A percentile compares a stretch with the other conserved stretches of the same genome.
Conservation (phyloP, 2,329 filamentous ascomycete species). For the Westerdykella aurantiaca region DNA sequence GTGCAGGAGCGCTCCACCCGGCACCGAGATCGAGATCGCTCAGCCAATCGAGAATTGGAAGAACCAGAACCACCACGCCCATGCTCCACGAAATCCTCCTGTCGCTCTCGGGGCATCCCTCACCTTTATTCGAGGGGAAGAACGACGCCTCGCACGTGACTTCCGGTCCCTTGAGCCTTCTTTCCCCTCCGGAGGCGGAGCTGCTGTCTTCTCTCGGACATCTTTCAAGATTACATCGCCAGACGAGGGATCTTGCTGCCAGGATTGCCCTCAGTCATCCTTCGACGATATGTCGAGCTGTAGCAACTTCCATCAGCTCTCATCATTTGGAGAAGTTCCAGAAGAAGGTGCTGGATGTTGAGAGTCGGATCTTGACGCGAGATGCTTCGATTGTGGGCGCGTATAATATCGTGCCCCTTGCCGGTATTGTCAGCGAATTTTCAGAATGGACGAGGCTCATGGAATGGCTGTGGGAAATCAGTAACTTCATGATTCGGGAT, state of each 20-base stretch:
- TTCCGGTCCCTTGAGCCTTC: conserved; percentile 40
- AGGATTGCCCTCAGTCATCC: conserved; percentile 64
- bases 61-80: conserved; percentile 9
- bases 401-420: conserved; percentile 88
- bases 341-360: conserved; percentile 75
- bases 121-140: conserved; percentile 66
- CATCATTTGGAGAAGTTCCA: conserved; percentile 76
- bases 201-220: conserved; percentile 71
- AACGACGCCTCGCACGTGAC: conserved; percentile 37
- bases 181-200: conserved; percentile 75
- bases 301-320: conserved; percentile 69
- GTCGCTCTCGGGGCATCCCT: conserved; percentile 89
- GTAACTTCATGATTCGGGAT: conserved; percentile 58
- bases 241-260: conserved; percentile 61
- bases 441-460: conserved; percentile 78
- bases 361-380: conserved; percentile 66
- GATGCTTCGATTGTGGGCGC: conserved; percentile 80
- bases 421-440: conserved; percentile 76
- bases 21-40: conserved; percentile 2
- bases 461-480: conserved; percentile 77
- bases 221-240: conserved; percentile 71
- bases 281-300: conserved; percentile 80
- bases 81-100: conserved; percentile 99
- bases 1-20: conserved; percentile 16
- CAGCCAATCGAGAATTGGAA: conserved; percentile 9